A percentile compares a stretch with the other conserved stretches of the same genome.
Evolutionary conservation across 106 monocot genomes (phyloP).

Genomic region (Ottelia alismoides): DNA sequence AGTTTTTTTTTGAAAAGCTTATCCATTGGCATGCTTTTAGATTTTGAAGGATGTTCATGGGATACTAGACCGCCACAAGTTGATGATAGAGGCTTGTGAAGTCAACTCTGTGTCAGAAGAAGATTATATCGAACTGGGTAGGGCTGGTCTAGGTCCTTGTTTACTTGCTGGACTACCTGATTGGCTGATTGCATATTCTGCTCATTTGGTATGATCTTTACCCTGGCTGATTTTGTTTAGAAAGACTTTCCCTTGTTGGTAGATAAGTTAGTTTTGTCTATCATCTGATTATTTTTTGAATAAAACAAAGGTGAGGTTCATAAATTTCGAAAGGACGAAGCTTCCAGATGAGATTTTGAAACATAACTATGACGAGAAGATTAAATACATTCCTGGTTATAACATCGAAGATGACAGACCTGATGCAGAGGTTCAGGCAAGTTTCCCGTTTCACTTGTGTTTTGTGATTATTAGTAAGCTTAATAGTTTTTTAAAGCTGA

Average conservation of each 20-base stretch:
- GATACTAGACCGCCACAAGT: constrained; percentile 77
- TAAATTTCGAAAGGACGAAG: constrained; percentile 82
- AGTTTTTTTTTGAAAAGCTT: no score
- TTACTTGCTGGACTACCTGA: constrained; percentile 78
- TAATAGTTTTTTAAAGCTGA: no score
- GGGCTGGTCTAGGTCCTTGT: constrained; percentile 86
- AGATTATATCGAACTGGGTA: constrained; percentile 67
- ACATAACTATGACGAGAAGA: constrained; percentile 93
- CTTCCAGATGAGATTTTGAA: constrained; percentile 84
- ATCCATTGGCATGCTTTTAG: constrained; percentile 20
- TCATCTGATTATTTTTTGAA: not conserved
- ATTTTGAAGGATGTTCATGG: constrained; percentile 85
- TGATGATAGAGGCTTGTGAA: constrained; percentile 91
- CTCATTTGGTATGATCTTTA: constrained; percentile 80
- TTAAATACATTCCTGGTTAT: constrained; percentile 71
- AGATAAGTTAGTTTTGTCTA: no score
- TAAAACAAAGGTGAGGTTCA: constrained; percentile 78
- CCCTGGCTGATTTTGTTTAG: no score
- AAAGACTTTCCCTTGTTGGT: no score
- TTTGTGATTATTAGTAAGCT: constrained; percentile 1
- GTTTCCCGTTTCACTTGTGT: not conserved
- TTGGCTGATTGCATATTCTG: constrained; percentile 96
- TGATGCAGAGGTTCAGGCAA: constrained; percentile 88
- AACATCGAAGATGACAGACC: constrained; percentile 67
- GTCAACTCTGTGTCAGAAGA: constrained; percentile 69